phyloP scores from a whole-genome alignment of 2,329 filamentous ascomycete genomes.

The Cladosporium cucumerinum region DNA sequence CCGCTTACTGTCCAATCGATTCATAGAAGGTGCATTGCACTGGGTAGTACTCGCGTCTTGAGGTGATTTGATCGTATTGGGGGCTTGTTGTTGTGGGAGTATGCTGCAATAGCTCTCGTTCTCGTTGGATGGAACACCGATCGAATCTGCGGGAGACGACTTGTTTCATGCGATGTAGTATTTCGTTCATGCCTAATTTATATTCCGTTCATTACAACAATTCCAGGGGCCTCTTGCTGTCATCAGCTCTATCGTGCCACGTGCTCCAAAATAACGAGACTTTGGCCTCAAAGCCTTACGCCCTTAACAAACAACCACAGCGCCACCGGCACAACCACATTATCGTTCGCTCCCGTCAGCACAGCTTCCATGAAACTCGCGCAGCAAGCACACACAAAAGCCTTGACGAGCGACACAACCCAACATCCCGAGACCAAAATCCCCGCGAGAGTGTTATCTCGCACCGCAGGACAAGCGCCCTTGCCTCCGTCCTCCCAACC shows the following conservation, averaged over 20 bases:
- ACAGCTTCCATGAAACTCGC: conserved; percentile 94
- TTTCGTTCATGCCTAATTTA: not conserved
- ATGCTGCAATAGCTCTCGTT: not conserved
- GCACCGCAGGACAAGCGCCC: not conserved
- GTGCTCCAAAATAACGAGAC: not conserved
- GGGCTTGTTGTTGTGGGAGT: not conserved
- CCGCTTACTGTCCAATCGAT: not conserved
- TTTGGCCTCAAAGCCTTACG: conserved; percentile 46
- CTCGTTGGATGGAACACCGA: not conserved
- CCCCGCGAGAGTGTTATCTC: not conserved
- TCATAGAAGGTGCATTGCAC: not conserved
- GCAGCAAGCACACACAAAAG: conserved; percentile 67
- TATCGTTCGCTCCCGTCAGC: conserved; percentile 94
- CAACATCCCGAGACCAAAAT: conserved; percentile 17
- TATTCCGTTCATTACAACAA: not conserved
- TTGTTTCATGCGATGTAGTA: not conserved
- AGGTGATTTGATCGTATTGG: not conserved
- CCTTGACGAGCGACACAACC: conserved; percentile 51
- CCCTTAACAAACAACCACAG: conserved; percentile 90
- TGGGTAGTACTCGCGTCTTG: not conserved
- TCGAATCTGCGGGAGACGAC: not conserved
- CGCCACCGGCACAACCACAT: conserved; percentile 91
- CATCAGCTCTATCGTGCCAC: not conserved
- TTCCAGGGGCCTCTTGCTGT: not conserved
- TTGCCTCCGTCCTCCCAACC: conserved; percentile 55